Evolutionary conservation across 306 rosid species (phyloP).

Genomic region (Oxytropis ochrocephala): DNA sequence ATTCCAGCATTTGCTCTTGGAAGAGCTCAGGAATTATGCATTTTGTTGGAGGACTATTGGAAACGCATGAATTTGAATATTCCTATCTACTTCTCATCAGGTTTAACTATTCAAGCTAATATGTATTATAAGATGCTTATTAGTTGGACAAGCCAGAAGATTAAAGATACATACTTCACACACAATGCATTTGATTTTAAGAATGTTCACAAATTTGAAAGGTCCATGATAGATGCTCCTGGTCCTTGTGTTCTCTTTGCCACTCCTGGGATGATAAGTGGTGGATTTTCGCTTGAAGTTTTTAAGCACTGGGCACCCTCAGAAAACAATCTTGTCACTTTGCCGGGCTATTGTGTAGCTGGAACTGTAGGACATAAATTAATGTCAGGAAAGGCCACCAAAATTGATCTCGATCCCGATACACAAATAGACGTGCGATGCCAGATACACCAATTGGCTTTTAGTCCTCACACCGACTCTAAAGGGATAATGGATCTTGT

Average conservation of each 20-base stretch:
- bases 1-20: too few relatives aligned
- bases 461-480: slow-evolving; percentile 91
- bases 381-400: slow-evolving; percentile 69
- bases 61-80: slow-evolving; percentile 85
- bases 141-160: slow-evolving; percentile 94
- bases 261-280: slow-evolving; percentile 91
- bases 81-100: slow-evolving; percentile 92
- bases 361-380: slow-evolving; percentile 88
- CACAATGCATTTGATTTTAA: slow-evolving; percentile 80
- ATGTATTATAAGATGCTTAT: slow-evolving; percentile 86
- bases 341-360: slow-evolving; percentile 69
- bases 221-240: slow-evolving; percentile 72
- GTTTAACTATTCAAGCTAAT: slow-evolving; percentile 85
- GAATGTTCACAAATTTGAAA: too few relatives aligned
- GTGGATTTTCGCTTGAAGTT: too few relatives aligned
- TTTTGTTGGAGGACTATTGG: slow-evolving; percentile 95
- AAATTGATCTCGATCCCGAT: slow-evolving; percentile 64
- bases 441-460: slow-evolving; percentile 81
- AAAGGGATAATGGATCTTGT: slow-evolving; percentile 97
- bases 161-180: slow-evolving; percentile 68
- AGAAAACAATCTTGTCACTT: neutral
- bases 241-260: slow-evolving; percentile 99
- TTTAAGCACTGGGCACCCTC: too few relatives aligned
- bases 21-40: slow-evolving; percentile 98
- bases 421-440: slow-evolving; percentile 71